A percentile compares a stretch with the other conserved stretches of the same genome.
phyloP scores from a whole-genome alignment of 1,139 yeast species.

The Saccharomyces pastorianus region DNA sequence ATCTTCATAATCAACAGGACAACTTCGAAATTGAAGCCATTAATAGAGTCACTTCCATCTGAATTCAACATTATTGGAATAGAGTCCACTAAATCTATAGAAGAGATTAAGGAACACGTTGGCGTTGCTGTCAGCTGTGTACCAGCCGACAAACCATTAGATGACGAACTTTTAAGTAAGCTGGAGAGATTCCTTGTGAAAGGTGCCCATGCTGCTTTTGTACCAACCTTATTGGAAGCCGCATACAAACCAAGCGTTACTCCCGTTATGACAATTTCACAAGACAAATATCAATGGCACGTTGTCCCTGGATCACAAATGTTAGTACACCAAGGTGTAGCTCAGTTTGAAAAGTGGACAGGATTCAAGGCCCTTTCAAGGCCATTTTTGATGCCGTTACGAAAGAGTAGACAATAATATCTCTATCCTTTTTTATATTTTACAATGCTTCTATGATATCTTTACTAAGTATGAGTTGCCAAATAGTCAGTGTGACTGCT shows the following conservation, averaged over 20 bases:
- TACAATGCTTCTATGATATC: background rate
- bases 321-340: slow-evolving; percentile 88
- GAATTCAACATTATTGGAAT: slow-evolving; percentile 54
- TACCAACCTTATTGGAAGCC: slow-evolving; percentile 70
- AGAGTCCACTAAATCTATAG: slow-evolving; percentile 41
- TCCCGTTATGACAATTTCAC: slow-evolving; percentile 73
- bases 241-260: slow-evolving; percentile 86
- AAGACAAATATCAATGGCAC: slow-evolving; percentile 53
- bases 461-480: background rate
- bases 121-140: slow-evolving; percentile 73
- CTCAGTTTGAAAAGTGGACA: slow-evolving; percentile 75
- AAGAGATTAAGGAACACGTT: slow-evolving; percentile 35
- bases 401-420: slow-evolving; percentile 8
- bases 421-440: background rate
- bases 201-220: slow-evolving; percentile 31
- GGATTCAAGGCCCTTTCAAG: slow-evolving; percentile 53
- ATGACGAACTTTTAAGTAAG: slow-evolving; percentile 40
- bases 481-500: background rate
- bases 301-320: slow-evolving; percentile 82
- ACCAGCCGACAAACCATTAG: slow-evolving; percentile 79
- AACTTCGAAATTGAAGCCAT: slow-evolving; percentile 48
- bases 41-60: slow-evolving; percentile 54
- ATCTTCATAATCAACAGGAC: slow-evolving; percentile 84
- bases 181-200: slow-evolving; percentile 42
- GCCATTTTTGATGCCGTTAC: slow-evolving; percentile 54